These are phyloP conservation scores for Cordyceps fumosorosea DNA, from an alignment of 2,329 filamentous ascomycete genomes.

Conservation along the genomic window DNA sequence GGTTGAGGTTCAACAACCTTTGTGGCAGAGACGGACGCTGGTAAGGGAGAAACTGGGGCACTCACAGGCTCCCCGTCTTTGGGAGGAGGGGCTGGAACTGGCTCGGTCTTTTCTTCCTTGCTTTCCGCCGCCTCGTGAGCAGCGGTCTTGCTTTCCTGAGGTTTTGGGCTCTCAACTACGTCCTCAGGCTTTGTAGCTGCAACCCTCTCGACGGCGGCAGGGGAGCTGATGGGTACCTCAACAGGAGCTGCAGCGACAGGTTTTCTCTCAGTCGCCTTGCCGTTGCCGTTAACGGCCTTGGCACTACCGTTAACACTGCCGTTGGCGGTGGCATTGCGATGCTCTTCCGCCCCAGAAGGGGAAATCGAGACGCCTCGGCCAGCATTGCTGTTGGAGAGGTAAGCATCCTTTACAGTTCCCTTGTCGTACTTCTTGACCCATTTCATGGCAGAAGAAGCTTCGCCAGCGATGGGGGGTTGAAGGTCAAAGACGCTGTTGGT, in stretches of 20 bases:
- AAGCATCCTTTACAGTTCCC: constrained; percentile 76
- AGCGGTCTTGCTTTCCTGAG: neutral
- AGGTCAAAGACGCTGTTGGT: constrained; percentile 87
- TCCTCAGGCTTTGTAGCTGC: neutral
- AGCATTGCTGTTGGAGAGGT: constrained; percentile 66
- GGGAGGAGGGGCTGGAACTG: constrained; percentile 19
- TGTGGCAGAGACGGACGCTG: constrained; percentile 20
- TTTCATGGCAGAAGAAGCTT: constrained; percentile 90
- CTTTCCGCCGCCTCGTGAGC: neutral
- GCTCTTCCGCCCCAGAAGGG: constrained; percentile 28
- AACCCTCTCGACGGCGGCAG: neutral
- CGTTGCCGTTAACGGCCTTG: neutral
- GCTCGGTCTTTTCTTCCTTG: neutral
- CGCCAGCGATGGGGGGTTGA: constrained; percentile 75
- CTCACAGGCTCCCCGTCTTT: constrained; percentile 16
- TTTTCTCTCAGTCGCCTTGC: constrained; percentile 5
- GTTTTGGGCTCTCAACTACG: neutral
- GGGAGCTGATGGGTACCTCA: neutral
- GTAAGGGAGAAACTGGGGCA: constrained; percentile 24
- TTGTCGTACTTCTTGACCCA: constrained; percentile 97
- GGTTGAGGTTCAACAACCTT: constrained; percentile 15
- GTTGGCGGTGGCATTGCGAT: constrained; percentile 17
- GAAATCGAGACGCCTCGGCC: constrained; percentile 54
- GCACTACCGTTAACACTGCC: constrained; percentile 18
- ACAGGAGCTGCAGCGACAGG: neutral